Percentiles rank a stretch among this genome's conserved stretches.
These are phyloP conservation scores for Kodamaea kaohsiungensis DNA, from an alignment of 805 yeast species.

Conservation along the genomic window DNA sequence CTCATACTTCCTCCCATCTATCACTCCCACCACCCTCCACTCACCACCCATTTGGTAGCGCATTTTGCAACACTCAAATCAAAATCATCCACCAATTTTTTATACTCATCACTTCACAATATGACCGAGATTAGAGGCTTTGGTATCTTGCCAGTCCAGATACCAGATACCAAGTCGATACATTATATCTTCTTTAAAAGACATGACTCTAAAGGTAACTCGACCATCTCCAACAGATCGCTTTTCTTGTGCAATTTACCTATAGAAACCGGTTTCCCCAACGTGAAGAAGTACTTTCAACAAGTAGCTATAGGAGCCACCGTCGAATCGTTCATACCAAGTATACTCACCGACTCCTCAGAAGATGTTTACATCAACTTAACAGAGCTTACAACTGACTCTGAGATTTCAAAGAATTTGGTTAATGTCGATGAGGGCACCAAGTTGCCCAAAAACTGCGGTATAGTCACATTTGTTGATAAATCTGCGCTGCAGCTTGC, in stretches of 20 bases:
- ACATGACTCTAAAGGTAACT: constrained; percentile 50
- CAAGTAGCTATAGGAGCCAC: constrained; percentile 65
- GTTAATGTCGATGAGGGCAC: constrained; percentile 26
- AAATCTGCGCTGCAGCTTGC: constrained; percentile 66
- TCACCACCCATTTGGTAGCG: not conserved
- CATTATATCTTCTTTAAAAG: constrained; percentile 71
- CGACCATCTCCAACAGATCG: constrained; percentile 37
- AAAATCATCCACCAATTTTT: not conserved
- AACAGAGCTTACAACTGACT: constrained; percentile 59
- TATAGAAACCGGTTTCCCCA: constrained; percentile 51
- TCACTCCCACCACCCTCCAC: not conserved
- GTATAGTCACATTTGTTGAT: constrained; percentile 73
- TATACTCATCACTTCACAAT: not conserved
- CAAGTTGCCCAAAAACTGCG: constrained; percentile 72
- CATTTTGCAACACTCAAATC: not conserved
- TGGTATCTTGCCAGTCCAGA: constrained; percentile 47
- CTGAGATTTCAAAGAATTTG: constrained; percentile 34
- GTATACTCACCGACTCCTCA: constrained; percentile 39
- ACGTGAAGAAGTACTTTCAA: constrained; percentile 58
- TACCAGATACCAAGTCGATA: constrained; percentile 35
- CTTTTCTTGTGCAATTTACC: constrained; percentile 83
- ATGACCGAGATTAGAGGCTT: constrained; percentile 58
- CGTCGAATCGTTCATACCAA: constrained; percentile 46
- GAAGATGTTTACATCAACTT: constrained; percentile 51
- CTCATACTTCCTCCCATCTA: not conserved